These are phyloP conservation scores for Mucuna pruriens DNA, from an alignment of 306 rosid species.

Conservation along the genomic window DNA sequence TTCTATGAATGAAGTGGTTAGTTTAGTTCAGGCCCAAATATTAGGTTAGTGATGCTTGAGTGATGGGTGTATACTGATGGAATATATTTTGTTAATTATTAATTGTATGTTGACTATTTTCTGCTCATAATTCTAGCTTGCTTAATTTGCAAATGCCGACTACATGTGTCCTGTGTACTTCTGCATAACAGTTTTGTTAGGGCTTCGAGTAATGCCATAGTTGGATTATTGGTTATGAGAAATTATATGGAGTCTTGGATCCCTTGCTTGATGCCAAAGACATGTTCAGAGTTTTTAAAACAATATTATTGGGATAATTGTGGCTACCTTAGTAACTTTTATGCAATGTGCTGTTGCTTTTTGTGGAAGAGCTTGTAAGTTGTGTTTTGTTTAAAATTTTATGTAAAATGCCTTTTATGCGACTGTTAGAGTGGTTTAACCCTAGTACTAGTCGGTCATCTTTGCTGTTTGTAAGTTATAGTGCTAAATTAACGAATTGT, in stretches of 20 bases:
- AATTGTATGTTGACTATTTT: background rate
- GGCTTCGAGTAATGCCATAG: background rate
- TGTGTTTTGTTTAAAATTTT: background rate
- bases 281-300: background rate
- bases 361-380: background rate
- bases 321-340: background rate
- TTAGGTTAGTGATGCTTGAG: slow-evolving; percentile 28
- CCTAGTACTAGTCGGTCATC: background rate
- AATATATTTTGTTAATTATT: background rate
- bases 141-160: background rate
- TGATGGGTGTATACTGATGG: background rate
- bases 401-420: background rate
- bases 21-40: slow-evolving; percentile 18
- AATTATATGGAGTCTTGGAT: background rate
- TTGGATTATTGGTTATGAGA: background rate
- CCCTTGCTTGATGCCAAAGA: background rate
- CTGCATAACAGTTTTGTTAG: background rate
- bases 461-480: background rate
- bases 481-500: background rate
- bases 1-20: slow-evolving; percentile 4
- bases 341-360: background rate
- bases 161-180: background rate
- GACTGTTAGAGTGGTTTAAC: background rate
- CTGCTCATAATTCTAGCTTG: background rate
- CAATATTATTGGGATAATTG: background rate